Conservation (phyloP, 148 eudicot species). For the Nepenthes gracilis region DNA sequence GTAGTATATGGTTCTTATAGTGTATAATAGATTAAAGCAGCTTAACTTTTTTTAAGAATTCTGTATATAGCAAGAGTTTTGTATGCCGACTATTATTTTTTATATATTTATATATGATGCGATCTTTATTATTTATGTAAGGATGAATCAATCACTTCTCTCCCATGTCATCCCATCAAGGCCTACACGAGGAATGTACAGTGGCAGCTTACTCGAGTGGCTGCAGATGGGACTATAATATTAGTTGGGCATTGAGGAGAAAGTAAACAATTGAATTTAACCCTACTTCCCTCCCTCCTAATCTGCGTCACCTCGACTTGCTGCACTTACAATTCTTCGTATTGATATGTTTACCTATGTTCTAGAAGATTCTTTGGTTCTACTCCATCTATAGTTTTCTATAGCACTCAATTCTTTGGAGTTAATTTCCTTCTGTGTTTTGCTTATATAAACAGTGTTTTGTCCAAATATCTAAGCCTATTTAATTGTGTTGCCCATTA, state of each 20-base stretch:
- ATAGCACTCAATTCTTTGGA: no score
- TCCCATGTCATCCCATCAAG: constrained; percentile 92
- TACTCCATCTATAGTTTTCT: no score
- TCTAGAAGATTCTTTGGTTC: no score
- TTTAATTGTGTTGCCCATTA: no score
- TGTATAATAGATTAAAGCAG: no score
- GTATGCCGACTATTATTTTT: no score
- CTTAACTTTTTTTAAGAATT: no score
- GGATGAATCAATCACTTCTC: constrained; percentile 72
- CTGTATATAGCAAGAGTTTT: no score
- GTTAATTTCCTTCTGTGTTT: no score
- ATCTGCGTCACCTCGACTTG: constrained; percentile 69
- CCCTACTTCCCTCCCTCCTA: constrained; percentile 69
- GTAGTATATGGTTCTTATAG: no score
- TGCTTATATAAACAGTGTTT: no score
- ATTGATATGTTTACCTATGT: constrained; percentile 10
- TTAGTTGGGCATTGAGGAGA: constrained; percentile 61
- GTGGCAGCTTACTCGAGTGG: constrained; percentile 80
- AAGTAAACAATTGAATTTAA: constrained; percentile 48
- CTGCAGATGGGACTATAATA: constrained; percentile 88
- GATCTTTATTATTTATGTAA: constrained; percentile 16
- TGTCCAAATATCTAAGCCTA: no score
- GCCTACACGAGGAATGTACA: constrained; percentile 89
- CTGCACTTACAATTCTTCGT: constrained; percentile 74
- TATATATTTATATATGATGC: constrained; percentile 1